Base-by-base conservation (phyloP, 208 protist genomes). In the Acanthamoeba lenticulata region DNA sequence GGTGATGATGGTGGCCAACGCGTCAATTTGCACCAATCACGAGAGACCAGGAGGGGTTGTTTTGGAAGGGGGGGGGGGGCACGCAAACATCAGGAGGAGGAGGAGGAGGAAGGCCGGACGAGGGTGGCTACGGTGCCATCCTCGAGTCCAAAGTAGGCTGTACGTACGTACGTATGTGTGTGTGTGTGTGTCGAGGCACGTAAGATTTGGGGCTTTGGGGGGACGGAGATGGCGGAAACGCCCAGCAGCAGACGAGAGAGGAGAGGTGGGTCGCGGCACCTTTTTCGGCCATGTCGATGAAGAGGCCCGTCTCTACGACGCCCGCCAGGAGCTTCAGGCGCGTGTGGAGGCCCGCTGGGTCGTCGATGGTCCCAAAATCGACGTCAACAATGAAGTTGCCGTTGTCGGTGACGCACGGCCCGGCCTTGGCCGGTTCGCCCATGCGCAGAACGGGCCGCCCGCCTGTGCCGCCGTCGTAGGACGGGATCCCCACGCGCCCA, bases 351-450 rank as follows among this genome's bases (percentile, higher is more conserved):
- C 29, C 45, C 17, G 45, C 89, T 0, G 95, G 95, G 29, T 96
- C 95, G 7, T 83, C 32, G 15, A 97, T 94, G 24, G 57, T 40
- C 2, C 90, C 92, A 60, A 97, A 97, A 52, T 96, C 60, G 55
- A 88, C 94, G 92, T 97, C 97, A 11, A 97, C 36, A 21, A 97
- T 60, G 62, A 97, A 97, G 72, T 96, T 96, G 27, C 96, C 97
- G 77, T 97, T 97, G 65, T 97, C 97, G 15, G 94, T 97, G 1
- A 97, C 95, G 19, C 95, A 91, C 52, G 91, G 97, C 29, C 97
- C 97, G 5, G 95, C 95, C 79, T 97, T 97, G 55, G 86, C 83
- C 79, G 27, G 96, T 96, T 96, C 97, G 96, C 88, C 92, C 60
- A 29, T 74, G 65, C 38, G 62, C 88, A 95, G 57, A 29, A 49